These are phyloP conservation scores for Escovopsis sp. DNA, from an alignment of 2,329 filamentous ascomycete genomes.

Conservation along the genomic window DNA sequence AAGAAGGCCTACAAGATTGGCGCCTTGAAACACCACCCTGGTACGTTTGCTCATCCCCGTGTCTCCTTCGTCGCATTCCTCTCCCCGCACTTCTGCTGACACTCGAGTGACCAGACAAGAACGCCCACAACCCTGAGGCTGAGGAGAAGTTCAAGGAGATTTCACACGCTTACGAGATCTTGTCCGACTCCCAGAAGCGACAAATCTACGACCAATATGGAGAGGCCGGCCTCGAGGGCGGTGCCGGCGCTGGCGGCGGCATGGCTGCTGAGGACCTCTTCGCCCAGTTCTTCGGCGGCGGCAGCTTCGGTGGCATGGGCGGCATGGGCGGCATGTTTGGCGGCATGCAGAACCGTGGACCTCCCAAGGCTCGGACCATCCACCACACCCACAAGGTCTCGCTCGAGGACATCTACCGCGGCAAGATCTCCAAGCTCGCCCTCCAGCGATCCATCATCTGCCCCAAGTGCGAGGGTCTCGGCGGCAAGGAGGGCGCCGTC, in stretches of 20 bases:
- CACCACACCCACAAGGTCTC: constrained; percentile 98
- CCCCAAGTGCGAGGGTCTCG: constrained; percentile 81
- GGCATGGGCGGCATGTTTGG: constrained; percentile 74
- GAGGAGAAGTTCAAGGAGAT: constrained; percentile 98
- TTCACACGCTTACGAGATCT: constrained; percentile 87
- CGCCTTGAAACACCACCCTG: constrained; percentile 73
- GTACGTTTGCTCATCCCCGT: constrained; percentile 31
- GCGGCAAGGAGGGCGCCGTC: constrained; percentile 95
- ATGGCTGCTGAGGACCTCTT: constrained; percentile 95
- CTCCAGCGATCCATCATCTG: constrained; percentile 97
- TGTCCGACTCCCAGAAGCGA: constrained; percentile 86
- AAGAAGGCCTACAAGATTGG: constrained; percentile 82
- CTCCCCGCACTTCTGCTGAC: constrained; percentile 2
- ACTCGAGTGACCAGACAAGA: constrained; percentile 58
- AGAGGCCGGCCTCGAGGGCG: constrained; percentile 88
- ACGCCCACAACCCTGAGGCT: constrained; percentile 79
- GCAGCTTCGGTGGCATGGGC: constrained; percentile 47
- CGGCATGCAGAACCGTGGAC: constrained; percentile 65
- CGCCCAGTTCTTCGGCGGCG: constrained; percentile 90
- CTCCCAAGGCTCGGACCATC: constrained; percentile 82
- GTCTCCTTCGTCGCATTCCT: not conserved
- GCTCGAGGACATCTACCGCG: constrained; percentile 93
- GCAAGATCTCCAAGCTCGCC: constrained; percentile 94
- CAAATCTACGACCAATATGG: constrained; percentile 93
- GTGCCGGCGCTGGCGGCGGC: constrained; percentile 49